Percentiles rank a stretch among this genome's conserved stretches.
phyloP scores from a whole-genome alignment of 371 early-diverging fungal genomes.

The Mucor sp. region DNA sequence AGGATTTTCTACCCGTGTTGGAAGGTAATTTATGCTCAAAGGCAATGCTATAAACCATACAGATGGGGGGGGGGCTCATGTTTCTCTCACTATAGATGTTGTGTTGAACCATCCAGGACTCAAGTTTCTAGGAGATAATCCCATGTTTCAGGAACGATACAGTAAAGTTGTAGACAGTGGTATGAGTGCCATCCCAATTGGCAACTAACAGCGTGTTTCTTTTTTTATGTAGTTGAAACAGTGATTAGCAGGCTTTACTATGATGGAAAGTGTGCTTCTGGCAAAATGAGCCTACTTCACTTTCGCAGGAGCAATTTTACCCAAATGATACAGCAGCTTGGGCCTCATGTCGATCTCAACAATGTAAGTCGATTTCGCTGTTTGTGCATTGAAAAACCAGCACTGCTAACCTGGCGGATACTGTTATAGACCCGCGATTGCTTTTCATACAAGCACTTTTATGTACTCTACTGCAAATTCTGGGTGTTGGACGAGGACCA shows the following conservation, averaged over 20 bases:
- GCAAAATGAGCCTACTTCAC: slow-evolving; percentile 74
- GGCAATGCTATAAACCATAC: too few relatives aligned
- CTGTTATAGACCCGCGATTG: slow-evolving; percentile 65
- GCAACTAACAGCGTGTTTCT: not conserved
- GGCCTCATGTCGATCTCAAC: slow-evolving; percentile 73
- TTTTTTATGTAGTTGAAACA: slow-evolving; percentile 44
- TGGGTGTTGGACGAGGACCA: slow-evolving; percentile 87
- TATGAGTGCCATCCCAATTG: not conserved
- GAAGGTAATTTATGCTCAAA: slow-evolving; percentile 36
- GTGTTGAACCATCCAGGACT: slow-evolving; percentile 83
- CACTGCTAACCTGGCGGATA: too few relatives aligned
- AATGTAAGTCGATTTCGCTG: slow-evolving; percentile 36
- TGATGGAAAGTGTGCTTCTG: slow-evolving; percentile 64
- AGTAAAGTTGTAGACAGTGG: slow-evolving; percentile 41
- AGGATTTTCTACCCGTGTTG: slow-evolving; percentile 50
- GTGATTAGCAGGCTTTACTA: slow-evolving; percentile 90
- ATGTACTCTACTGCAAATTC: slow-evolving; percentile 95
- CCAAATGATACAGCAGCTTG: slow-evolving; percentile 62
- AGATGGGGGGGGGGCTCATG: too few relatives aligned
- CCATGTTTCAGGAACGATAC: slow-evolving; percentile 83
- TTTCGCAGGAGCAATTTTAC: slow-evolving; percentile 65
- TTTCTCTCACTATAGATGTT: slow-evolving; percentile 45
- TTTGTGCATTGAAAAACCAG: too few relatives aligned
- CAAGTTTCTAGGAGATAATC: slow-evolving; percentile 76
- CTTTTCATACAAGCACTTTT: slow-evolving; percentile 97